phyloP scores from a whole-genome alignment of 495 filamentous ascomycete genomes.

The Aspergillus wentii region DNA sequence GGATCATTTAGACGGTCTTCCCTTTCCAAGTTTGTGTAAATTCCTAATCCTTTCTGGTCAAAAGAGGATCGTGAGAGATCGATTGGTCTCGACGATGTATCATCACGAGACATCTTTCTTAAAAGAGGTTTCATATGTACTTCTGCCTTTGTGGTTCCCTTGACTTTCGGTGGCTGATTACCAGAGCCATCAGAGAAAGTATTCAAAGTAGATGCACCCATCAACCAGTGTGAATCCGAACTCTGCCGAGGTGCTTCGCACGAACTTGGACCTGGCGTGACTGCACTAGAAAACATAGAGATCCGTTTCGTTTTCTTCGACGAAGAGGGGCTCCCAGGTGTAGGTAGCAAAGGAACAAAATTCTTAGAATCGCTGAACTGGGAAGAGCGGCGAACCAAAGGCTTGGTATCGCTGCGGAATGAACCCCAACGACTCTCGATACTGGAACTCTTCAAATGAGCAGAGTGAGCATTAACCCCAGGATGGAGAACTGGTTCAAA shows the following conservation, averaged over 20 bases:
- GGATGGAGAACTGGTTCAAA: conserved; percentile 6
- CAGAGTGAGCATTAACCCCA: conserved; percentile 6
- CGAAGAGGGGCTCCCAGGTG: neutral
- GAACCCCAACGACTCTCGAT: conserved; percentile 3
- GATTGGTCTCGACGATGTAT: conserved; percentile 36
- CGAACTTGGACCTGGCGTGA: conserved; percentile 6
- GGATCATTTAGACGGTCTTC: conserved; percentile 26
- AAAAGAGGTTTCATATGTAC: conserved; percentile 54
- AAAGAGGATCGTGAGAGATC: conserved; percentile 51
- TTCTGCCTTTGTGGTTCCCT: conserved; percentile 21
- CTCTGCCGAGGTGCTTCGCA: conserved; percentile 10
- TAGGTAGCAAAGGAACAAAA: conserved; percentile 6
- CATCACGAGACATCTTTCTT: conserved; percentile 49
- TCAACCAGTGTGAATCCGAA: conserved; percentile 4
- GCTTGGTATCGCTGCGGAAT: conserved; percentile 5
- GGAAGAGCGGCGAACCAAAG: conserved; percentile 8
- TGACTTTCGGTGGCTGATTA: conserved; percentile 20
- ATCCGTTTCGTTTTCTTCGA: neutral
- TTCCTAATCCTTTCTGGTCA: conserved; percentile 53
- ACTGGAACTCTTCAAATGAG: conserved; percentile 2
- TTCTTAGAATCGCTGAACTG: conserved; percentile 10
- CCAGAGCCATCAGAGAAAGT: conserved; percentile 18
- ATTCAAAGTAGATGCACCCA: conserved; percentile 6
- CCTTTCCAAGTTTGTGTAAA: conserved; percentile 45
- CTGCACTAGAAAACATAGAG: conserved; percentile 9